Conservation (phyloP, 352 stramenopile genomes). For the Pelagophyceae sp. region DNA sequence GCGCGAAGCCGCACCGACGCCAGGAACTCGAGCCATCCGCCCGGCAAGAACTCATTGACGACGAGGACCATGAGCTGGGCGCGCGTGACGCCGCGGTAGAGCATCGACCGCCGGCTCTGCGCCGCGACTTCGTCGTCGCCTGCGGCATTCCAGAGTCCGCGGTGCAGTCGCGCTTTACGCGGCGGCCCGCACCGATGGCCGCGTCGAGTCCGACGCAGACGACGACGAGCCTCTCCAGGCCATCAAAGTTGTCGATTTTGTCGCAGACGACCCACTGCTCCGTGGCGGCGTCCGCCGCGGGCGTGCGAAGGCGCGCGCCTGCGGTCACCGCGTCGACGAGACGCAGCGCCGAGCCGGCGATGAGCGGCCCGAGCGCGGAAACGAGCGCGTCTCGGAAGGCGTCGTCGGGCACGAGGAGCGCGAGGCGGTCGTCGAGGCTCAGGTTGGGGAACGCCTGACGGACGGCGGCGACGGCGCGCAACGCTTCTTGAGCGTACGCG, state of each 20-base stretch:
- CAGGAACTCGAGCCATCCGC: conserved; percentile 16
- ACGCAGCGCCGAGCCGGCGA: not conserved
- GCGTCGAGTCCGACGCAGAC: conserved; percentile 12
- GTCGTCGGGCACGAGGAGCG: not conserved
- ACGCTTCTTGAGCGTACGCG: not conserved
- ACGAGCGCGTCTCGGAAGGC: not conserved
- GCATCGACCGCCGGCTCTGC: not conserved
- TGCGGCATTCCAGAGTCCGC: not conserved
- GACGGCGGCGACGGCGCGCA: not conserved
- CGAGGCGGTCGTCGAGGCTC: not conserved
- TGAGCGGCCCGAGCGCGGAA: not conserved
- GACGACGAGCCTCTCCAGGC: not conserved
- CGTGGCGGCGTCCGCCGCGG: not conserved
- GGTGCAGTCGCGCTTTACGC: not conserved
- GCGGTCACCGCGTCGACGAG: not conserved
- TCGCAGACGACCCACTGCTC: not conserved
- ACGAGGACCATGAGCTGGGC: conserved; percentile 16
- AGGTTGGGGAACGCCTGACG: not conserved
- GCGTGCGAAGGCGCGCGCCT: too few relatives aligned
- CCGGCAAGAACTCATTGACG: conserved; percentile 6
- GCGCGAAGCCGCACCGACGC: not conserved
- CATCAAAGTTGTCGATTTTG: not conserved
- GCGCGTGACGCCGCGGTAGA: conserved; percentile 5
- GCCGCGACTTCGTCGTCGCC: not conserved
- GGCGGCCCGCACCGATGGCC: not conserved